Evolutionary conservation across 2,329 filamentous ascomycete genomes (phyloP), one percentile per base, ranked within the genome.

Genomic region (Paecilomyces niveus): DNA sequence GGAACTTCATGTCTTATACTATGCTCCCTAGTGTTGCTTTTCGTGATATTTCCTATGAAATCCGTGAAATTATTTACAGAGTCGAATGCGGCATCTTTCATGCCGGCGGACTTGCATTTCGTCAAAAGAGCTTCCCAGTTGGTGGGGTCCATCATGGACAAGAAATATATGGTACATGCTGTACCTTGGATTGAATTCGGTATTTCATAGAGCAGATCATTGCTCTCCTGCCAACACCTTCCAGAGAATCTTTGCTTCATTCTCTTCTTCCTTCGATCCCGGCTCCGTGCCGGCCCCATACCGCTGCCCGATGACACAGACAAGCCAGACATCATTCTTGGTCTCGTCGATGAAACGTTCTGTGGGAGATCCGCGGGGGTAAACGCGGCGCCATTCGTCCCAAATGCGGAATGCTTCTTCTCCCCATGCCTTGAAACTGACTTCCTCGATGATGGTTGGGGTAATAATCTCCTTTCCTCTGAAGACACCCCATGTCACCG

Each of bases 361-460:
- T 59, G 87, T 92, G 55, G 84, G 80, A 2, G 87, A 89, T 5
- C 84, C 85, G 54, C 86, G 82, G n/a, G 85, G 85, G 73, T 96
- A 97, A 53, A 97, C 89, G 64, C 89, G 83, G 61, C 89, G 87
- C 94, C 94, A 99, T 78, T 97, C 94, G 50, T 81, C 84, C 89
- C 93, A 97, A 68, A 97, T 96, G 32, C 88, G 89, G 77, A 94
- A 99, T 0, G 94, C 93, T 80, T 99, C 94, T 70, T 97, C 94
- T 58, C 86, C 84, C 94, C 94, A 99, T 7, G 92, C 91, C 62
- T 86, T 83, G 81, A 97, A 97, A 71, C 89, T 94, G 55, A 96
- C 90, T 65, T 92, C 90, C 72, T 97, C 93, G 68, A 97, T 96
- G 69, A 97, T 97, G 1, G 93, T 97, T 2, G 93, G 93, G 22